Base-by-base conservation (phyloP, 176 grass and related monocot genomes). In the Lolium perenne region DNA sequence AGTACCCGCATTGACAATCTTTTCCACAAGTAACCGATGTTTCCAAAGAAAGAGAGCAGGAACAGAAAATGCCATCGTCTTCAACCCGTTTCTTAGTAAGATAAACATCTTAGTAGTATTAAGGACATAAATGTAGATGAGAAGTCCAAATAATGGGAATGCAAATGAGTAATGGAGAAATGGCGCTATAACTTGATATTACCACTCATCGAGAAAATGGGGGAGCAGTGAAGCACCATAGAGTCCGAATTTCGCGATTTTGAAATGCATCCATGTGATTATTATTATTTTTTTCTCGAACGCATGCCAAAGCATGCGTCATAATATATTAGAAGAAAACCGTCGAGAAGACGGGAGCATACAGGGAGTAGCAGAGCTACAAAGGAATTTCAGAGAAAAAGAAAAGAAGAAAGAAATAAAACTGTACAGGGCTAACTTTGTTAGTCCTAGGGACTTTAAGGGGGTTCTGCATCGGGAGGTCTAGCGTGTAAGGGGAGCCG, bases 11-110 rank as follows among this genome's bases (percentile, higher is more conserved):
- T 54, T 95, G 93, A 80, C 93, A 97, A 86, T 97, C 93, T 82
- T 84, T 90, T 60, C 87, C 95, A 90, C 93, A 97, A 56, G 46
- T 50, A 79, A 64, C 85, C 55, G 83, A 67, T 80, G 91, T 93
- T 88, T 77, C 87, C 38, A 80, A 67, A 62, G 76, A 91, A 81
- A 90, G 87, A 68, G 78, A 81, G 60, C 93, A 98, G 9, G 84
- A 89, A 88, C 96, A 98, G 70, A 92, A 95, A 38, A 98, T 94
- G 25, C 93, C 96, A 86, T 98, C 90, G 89, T 98, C 96, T 75
- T 98, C 93, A 82, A 93, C 73, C 50, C 86, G 83, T 76, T 77
- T 91, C 89, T 93, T 95, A 81, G 85, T 95, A 51, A 90, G 86
- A 86, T 94, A 94, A 51, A 92, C 49, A 90, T 95, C 95, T 97